Base-by-base conservation (phyloP, 1,284 basidiomycete genomes). In the Ustilago sp. region DNA sequence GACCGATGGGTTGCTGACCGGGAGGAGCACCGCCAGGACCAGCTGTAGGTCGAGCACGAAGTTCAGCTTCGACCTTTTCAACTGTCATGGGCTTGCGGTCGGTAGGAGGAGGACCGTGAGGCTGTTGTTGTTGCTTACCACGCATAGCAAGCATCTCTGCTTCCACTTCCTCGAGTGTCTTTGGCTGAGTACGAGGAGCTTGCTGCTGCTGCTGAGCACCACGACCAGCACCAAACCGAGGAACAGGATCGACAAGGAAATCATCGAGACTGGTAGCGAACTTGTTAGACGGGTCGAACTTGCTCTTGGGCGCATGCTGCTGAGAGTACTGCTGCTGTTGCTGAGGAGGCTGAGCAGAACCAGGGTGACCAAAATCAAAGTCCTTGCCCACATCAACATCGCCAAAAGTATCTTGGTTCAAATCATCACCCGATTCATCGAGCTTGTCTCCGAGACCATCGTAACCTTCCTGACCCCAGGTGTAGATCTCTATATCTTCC, bases 21-120 rank as follows among this genome's bases (percentile, higher is more conserved):
- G 31, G 68, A 39, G 53, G 61, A 0, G 47, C 11, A 32, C 2
- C 13, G 23, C 48, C 48, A 50, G 48, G 28, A 32, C 28, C 48
- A 50, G 48, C 48, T 31, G 48, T n/a, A 50, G 76, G 71, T 35
- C 64, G 64, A 38, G 70, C 73, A 32, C 71, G 78, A 45, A 83
- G 93, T 86, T 98, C 94, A 4, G 93, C 92, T 86, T 99, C 96
- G 72, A 98, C 93, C 86, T 98, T 94, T 77, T 95, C 93, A 32
- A 98, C 87, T 0, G 94, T 96, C 64, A 92, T 91, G 36, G 90
- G 89, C 41, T 90, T 81, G 39, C 74, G 65, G 58, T 79, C 77
- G 48, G 15, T 36, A 39, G 65, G 52, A 51, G 45, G 59, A 28
- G 45, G 48, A 4, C 45, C 39, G n/a, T 56, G 81, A 71, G 59